phyloP scores from a whole-genome alignment of 2,329 filamentous ascomycete species.

The Microsporum ferrugineum region DNA sequence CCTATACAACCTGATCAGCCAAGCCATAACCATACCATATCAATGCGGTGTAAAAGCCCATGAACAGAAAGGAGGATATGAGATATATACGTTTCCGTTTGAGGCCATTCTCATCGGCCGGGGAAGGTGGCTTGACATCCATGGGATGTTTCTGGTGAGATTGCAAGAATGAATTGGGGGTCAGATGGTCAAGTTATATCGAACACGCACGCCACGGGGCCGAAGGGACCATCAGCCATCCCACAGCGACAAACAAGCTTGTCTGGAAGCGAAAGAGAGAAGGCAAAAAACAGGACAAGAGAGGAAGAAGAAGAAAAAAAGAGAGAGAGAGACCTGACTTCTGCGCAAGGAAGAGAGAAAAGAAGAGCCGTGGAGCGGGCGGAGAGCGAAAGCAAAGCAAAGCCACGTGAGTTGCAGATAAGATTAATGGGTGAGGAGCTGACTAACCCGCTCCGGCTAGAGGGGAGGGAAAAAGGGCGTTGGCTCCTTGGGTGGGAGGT shows the following conservation, averaged over 20 bases:
- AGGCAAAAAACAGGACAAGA: not conserved
- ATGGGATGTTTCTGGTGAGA: constrained; percentile 5
- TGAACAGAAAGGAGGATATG: not conserved
- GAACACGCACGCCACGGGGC: not conserved
- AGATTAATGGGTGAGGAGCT: not conserved
- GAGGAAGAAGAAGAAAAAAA: not conserved
- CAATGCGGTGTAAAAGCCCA: not conserved
- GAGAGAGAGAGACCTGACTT: not conserved
- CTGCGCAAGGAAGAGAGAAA: not conserved
- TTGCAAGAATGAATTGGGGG: not conserved
- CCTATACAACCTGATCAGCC: constrained; percentile 16
- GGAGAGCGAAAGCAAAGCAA: not conserved
- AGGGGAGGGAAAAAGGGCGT: not conserved
- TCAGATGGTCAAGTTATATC: constrained; percentile 4
- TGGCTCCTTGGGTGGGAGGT: not conserved
- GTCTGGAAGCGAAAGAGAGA: not conserved
- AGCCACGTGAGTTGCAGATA: constrained; percentile 1
- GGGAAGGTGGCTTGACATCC: constrained; percentile 9
- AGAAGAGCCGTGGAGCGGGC: not conserved
- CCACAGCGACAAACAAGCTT: not conserved
- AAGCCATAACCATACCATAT: not conserved
- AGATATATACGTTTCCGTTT: constrained; percentile 14
- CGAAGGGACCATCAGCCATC: not conserved
- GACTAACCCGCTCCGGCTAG: not conserved
- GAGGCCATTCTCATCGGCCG: constrained; percentile 10